Percentiles rank a stretch among this genome's conserved stretches.
Conservation (phyloP, 192 early-diverging fungal species). For the Linnemannia elongata region DNA sequence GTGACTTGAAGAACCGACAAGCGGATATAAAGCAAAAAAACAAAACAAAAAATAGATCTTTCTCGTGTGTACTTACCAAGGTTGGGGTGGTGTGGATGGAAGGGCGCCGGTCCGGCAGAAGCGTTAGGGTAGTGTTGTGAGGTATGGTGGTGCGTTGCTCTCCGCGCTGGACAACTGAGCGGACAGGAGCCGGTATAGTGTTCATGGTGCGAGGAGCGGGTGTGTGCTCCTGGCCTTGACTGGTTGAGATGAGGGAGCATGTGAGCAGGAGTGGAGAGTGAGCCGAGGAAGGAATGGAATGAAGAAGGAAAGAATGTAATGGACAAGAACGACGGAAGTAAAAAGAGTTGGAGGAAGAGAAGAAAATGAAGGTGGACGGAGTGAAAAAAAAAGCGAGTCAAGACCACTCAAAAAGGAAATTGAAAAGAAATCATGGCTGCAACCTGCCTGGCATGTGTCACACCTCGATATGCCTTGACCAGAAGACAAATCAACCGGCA, state of each 20-base stretch:
- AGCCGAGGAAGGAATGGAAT: background rate
- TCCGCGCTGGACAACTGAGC: constrained; percentile 35
- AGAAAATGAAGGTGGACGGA: background rate
- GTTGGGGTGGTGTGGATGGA: background rate
- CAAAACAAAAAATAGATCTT: background rate
- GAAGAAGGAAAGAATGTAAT: background rate
- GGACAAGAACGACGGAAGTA: background rate
- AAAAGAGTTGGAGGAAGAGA: background rate
- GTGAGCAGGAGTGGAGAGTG: background rate
- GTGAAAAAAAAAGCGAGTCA: constrained; percentile 11
- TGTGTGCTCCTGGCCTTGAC: constrained; percentile 7
- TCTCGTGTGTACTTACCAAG: constrained; percentile 19
- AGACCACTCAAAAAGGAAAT: background rate
- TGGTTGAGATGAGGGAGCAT: constrained; percentile 37
- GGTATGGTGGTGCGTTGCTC: constrained; percentile 6
- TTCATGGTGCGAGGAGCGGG: constrained; percentile 27
- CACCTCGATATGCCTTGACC: background rate
- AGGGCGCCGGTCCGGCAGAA: background rate
- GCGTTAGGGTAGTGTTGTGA: constrained; percentile 25
- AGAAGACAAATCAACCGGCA: background rate
- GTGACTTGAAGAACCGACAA: background rate
- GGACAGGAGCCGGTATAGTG: constrained; percentile 44
- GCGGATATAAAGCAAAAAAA: background rate
- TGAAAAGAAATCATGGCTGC: background rate
- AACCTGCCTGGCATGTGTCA: background rate